Evolutionary conservation across 129 eudicot genomes (phyloP).

Genomic region (Arctium lappa): DNA sequence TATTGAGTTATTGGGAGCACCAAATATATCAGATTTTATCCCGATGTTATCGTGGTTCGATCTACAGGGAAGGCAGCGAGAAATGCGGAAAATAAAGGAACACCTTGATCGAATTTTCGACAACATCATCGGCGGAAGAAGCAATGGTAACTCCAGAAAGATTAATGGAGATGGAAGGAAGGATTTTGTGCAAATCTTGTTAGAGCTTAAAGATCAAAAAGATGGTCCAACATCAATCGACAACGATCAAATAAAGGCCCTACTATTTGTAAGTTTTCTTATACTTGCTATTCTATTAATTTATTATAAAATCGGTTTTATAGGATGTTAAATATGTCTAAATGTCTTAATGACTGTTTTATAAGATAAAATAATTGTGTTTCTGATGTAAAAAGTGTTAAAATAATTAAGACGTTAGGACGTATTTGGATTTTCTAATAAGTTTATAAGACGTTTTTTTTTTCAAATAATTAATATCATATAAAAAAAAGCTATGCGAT

Average conservation of each 20-base stretch:
- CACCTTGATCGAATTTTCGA: constrained; percentile 29
- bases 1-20: constrained; percentile 27
- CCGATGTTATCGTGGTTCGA: constrained; percentile 37
- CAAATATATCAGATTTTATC: constrained; percentile 38
- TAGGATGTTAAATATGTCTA: no score
- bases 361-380: no score
- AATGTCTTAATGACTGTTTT: no score
- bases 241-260: constrained; percentile 26
- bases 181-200: constrained; percentile 38
- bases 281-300: background rate
- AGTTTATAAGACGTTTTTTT: no score
- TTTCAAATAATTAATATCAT: no score
- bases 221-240: constrained; percentile 11
- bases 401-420: no score
- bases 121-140: constrained; percentile 23
- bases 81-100: constrained; percentile 32
- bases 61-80: constrained; percentile 29
- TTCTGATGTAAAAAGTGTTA: no score
- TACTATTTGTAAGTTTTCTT: constrained; percentile 21
- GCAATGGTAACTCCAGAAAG: background rate
- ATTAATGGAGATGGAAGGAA: constrained; percentile 15
- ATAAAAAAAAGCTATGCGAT: no score
- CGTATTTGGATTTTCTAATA: no score
- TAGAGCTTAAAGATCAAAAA: constrained; percentile 26
- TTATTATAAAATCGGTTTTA: background rate